Conservation (phyloP, 768 basidiomycete species). For the Peribolospora kevripleyi region DNA sequence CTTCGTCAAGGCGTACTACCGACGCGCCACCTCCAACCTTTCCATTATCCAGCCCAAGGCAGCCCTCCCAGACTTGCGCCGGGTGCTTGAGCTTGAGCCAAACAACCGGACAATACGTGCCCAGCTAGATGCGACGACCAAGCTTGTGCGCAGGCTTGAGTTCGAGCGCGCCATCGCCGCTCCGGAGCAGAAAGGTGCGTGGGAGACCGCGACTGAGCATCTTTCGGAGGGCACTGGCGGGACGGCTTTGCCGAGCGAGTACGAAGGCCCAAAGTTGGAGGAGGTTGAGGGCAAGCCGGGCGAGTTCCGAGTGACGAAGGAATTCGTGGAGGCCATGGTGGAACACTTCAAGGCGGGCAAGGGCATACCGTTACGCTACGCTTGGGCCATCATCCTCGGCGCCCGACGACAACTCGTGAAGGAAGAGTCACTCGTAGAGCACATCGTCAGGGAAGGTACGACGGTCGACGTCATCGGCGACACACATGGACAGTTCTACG, state of each 20-base stretch:
- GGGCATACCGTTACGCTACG: slow-evolving; percentile 57
- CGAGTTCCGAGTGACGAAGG: slow-evolving; percentile 32
- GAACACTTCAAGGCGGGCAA: slow-evolving; percentile 88
- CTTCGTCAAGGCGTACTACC: slow-evolving; percentile 45
- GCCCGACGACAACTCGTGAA: slow-evolving; percentile 48
- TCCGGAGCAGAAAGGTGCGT: slow-evolving; percentile 31
- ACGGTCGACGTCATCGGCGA: slow-evolving; percentile 90
- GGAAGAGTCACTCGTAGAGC: slow-evolving; percentile 58
- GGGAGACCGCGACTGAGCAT: slow-evolving; percentile 15
- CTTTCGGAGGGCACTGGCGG: slow-evolving; percentile 6
- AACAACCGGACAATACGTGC: slow-evolving; percentile 52
- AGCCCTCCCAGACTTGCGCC: slow-evolving; percentile 71
- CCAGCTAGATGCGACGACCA: slow-evolving; percentile 70
- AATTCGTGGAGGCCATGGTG: slow-evolving; percentile 68
- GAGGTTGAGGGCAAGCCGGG: slow-evolving; percentile 23
- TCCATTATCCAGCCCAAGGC: slow-evolving; percentile 67
- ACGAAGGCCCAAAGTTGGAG: slow-evolving; percentile 50
- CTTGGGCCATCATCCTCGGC: slow-evolving; percentile 85
- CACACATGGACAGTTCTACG: slow-evolving; percentile 84
- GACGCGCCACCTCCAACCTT: slow-evolving; percentile 73
- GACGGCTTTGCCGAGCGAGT: slow-evolving; percentile 33
- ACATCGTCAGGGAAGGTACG: slow-evolving; percentile 46
- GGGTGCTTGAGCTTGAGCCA: slow-evolving; percentile 49
- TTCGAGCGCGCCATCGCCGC: slow-evolving; percentile 10
- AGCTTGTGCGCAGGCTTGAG: slow-evolving; percentile 44